Evolutionary conservation across 1,284 basidiomycete species (phyloP).

Genomic region (Cutaneotrichosporon sp.): DNA sequence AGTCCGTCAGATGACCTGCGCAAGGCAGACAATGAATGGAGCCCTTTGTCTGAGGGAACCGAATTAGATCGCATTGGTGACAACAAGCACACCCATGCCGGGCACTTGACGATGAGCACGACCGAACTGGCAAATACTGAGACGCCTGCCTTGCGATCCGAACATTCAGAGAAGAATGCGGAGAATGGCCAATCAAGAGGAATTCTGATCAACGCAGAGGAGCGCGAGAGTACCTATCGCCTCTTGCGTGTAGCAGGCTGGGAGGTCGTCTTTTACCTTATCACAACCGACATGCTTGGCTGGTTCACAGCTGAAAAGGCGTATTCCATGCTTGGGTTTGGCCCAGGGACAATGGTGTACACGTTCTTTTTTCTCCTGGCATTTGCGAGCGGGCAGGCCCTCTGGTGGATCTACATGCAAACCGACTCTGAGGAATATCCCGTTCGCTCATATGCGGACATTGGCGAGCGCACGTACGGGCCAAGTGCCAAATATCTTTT

Average conservation of each 20-base stretch:
- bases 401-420: slow-evolving; percentile 17
- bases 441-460: slow-evolving; percentile 15
- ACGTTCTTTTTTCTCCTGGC: slow-evolving; percentile 14
- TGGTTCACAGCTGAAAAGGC: slow-evolving; percentile 40
- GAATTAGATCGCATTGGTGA: too few species aligned
- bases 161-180: neutral
- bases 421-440: slow-evolving; percentile 19
- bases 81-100: too few species aligned
- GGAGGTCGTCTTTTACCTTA: slow-evolving; percentile 20
- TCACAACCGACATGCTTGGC: slow-evolving; percentile 31
- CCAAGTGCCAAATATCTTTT: slow-evolving; percentile 3
- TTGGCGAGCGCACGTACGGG: slow-evolving; percentile 18
- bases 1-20: too few species aligned
- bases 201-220: neutral
- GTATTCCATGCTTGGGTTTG: slow-evolving; percentile 29
- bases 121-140: too few species aligned
- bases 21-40: too few species aligned
- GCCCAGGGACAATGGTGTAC: slow-evolving; percentile 24
- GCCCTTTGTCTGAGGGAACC: too few species aligned
- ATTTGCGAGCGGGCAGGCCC: slow-evolving; percentile 15
- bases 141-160: too few species aligned
- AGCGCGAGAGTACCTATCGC: slow-evolving; percentile 5
- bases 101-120: too few species aligned
- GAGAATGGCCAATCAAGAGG: neutral
- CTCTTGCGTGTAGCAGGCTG: slow-evolving; percentile 13